Conservation (phyloP, 208 protist genomes). For the Leishmania guyanensis region DNA sequence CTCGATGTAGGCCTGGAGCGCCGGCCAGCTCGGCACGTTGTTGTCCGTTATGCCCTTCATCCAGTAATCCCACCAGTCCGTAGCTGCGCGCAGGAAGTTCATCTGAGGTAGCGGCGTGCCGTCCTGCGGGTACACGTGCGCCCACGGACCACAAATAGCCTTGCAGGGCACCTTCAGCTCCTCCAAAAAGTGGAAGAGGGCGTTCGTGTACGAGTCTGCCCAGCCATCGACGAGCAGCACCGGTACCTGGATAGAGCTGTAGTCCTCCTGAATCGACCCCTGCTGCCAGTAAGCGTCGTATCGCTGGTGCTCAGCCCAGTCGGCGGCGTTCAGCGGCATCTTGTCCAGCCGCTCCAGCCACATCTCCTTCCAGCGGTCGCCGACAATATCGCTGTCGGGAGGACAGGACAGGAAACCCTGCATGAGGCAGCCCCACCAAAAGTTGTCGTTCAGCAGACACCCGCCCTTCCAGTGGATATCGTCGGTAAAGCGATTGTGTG, state of each 20-base stretch:
- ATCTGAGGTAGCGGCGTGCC: slow-evolving; percentile 49
- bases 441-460: slow-evolving; percentile 73
- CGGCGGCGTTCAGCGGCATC: slow-evolving; percentile 56
- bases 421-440: slow-evolving; percentile 77
- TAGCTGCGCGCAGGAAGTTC: slow-evolving; percentile 64
- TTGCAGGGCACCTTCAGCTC: slow-evolving; percentile 52
- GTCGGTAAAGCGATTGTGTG: slow-evolving; percentile 68
- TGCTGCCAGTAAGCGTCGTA: slow-evolving; percentile 72
- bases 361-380: slow-evolving; percentile 47
- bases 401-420: slow-evolving; percentile 55
- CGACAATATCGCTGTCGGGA: slow-evolving; percentile 47
- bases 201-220: slow-evolving; percentile 70
- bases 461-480: slow-evolving; percentile 78
- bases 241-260: slow-evolving; percentile 52
- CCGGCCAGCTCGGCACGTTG: slow-evolving; percentile 35
- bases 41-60: slow-evolving; percentile 41
- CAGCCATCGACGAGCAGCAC: slow-evolving; percentile 60
- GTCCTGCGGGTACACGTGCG: slow-evolving; percentile 69
- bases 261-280: slow-evolving; percentile 59
- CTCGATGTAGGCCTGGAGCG: slow-evolving; percentile 63
- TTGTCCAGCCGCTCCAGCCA: slow-evolving; percentile 52
- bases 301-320: slow-evolving; percentile 52
- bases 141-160: slow-evolving; percentile 65
- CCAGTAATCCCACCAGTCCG: slow-evolving; percentile 61
- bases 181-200: slow-evolving; percentile 52